Percentiles rank a stretch among this genome's conserved stretches.
phyloP scores from a whole-genome alignment of 139 green algal genomes.

The Nannochloris sp. region DNA sequence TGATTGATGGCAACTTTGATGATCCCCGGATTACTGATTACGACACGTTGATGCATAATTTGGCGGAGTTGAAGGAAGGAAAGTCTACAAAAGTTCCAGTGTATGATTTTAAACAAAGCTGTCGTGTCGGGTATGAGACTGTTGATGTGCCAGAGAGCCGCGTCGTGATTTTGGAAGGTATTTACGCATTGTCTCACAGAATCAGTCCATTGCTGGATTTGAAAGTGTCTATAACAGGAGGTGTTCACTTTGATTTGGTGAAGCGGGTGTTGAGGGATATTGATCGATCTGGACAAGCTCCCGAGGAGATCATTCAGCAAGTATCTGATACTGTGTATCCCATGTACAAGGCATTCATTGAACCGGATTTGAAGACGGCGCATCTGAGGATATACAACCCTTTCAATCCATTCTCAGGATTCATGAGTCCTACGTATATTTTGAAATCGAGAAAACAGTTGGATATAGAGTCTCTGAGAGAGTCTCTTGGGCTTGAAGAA shows the following conservation, averaged over 20 bases:
- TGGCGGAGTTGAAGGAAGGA: slow-evolving; percentile 66
- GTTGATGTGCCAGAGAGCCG: slow-evolving; percentile 49
- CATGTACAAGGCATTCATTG: slow-evolving; percentile 98
- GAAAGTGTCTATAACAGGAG: slow-evolving; percentile 79
- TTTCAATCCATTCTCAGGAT: slow-evolving; percentile 96
- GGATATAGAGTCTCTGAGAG: background rate
- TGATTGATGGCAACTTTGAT: slow-evolving; percentile 91
- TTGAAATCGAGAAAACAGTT: slow-evolving; percentile 68
- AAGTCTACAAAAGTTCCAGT: slow-evolving; percentile 70
- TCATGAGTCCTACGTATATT: slow-evolving; percentile 92
- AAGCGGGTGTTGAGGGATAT: slow-evolving; percentile 97
- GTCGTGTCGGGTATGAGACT: slow-evolving; percentile 63
- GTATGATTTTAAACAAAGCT: slow-evolving; percentile 89
- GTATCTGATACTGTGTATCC: slow-evolving; percentile 88
- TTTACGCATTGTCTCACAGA: slow-evolving; percentile 82
- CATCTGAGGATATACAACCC: slow-evolving; percentile 90
- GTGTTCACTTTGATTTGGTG: slow-evolving; percentile 96
- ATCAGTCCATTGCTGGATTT: slow-evolving; percentile 68
- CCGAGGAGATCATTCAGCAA: slow-evolving; percentile 93
- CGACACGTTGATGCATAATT: slow-evolving; percentile 79
- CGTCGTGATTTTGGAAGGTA: slow-evolving; percentile 92
- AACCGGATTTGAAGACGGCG: slow-evolving; percentile 85
- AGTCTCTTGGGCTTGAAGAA: background rate
- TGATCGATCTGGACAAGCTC: slow-evolving; percentile 71
- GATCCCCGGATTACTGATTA: slow-evolving; percentile 94